These are phyloP conservation scores for Cucurbita maxima DNA, from an alignment of 306 rosid genomes.

Conservation along the genomic window DNA sequence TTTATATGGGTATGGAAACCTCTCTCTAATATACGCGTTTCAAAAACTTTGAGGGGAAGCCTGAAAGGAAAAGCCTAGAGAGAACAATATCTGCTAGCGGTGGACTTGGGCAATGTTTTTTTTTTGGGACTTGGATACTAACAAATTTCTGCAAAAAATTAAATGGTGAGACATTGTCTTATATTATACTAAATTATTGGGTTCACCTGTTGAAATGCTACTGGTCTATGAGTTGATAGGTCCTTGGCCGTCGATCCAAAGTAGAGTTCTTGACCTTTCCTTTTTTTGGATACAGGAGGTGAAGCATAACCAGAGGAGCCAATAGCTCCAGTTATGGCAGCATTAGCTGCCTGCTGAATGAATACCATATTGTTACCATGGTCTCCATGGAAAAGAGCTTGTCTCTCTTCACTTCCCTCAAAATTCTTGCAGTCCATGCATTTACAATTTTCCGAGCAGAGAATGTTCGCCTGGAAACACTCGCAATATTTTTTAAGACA, in stretches of 20 bases:
- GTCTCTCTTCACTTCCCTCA: slow-evolving; percentile 99
- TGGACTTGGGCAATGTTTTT: too few relatives aligned
- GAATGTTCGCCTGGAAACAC: slow-evolving; percentile 97
- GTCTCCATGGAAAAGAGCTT: slow-evolving; percentile 87
- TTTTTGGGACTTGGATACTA: neutral
- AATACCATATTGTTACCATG: slow-evolving; percentile 56
- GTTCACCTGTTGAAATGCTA: slow-evolving; percentile 70
- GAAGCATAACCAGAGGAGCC: slow-evolving; percentile 86
- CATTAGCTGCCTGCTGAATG: slow-evolving; percentile 95
- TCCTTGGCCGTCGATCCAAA: slow-evolving; percentile 64
- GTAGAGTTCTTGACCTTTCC: slow-evolving; percentile 63
- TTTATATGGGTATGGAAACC: too few relatives aligned
- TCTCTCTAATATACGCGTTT: too few relatives aligned
- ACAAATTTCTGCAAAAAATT: neutral
- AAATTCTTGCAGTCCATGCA: slow-evolving; percentile 99
- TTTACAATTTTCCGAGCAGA: slow-evolving; percentile 95
- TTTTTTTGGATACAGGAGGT: slow-evolving; percentile 71
- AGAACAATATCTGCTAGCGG: too few relatives aligned
- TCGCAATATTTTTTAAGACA: slow-evolving; percentile 96
- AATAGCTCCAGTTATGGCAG: slow-evolving; percentile 98
- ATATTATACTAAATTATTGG: slow-evolving; percentile 2
- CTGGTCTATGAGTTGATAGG: slow-evolving; percentile 43
- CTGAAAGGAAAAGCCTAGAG: too few relatives aligned
- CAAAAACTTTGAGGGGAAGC: too few relatives aligned
- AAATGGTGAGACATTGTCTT: neutral